Evolutionary conservation across 148 eudicot genomes (phyloP), one percentile per base, ranked within the genome.

Genomic region (Diospyros kaki): DNA sequence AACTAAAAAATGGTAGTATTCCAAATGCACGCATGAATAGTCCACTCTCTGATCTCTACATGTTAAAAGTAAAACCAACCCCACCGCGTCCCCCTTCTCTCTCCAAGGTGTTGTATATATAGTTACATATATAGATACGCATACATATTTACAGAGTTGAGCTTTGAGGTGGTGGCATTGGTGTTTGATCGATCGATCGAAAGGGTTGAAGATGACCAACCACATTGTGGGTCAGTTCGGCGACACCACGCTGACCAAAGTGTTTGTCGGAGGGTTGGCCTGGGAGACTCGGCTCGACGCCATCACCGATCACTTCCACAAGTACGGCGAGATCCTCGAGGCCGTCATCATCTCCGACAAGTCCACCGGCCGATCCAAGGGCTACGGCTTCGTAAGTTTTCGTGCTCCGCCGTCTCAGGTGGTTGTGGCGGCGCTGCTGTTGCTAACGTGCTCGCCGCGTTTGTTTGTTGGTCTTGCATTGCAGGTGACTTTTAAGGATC

Each of bases 261-360:
- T 93, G 64, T 93, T 93, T 46, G 98, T 93, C 5, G 98, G 98
- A 58, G 98, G 98, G 3, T 82, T 93, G 73, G 98, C 98, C 1
- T 93, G 98, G 98, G 98, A 93, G 77, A 91, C 96, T 15, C 93
- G 88, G 3, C 89, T 81, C 73, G 96, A 93, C 61, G 87, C 87
- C 52, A 70, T 93, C 83, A 79, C 79, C 68, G 89, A 88, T 1
- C 98, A 93, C 42, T 93, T 93, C 64, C 82, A 85, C 2, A 86
- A 85, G 73, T 93, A 84, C 58, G 98, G 98, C 41, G 93, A 91
- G 55, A 91, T 93, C 75, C 73, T 93, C 42, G 98, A 93, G 74
- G 98, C 96, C 10, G 98, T 89, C 55, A 91, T 93, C 83, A 93
- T 93, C 82, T 84, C 88, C 64, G 96, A 93, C 68, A 93, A 91